A percentile compares a stretch with the other conserved stretches of the same genome.
phyloP scores from a whole-genome alignment of 371 early-diverging fungal species.

The Lichtheimia hyalospora region DNA sequence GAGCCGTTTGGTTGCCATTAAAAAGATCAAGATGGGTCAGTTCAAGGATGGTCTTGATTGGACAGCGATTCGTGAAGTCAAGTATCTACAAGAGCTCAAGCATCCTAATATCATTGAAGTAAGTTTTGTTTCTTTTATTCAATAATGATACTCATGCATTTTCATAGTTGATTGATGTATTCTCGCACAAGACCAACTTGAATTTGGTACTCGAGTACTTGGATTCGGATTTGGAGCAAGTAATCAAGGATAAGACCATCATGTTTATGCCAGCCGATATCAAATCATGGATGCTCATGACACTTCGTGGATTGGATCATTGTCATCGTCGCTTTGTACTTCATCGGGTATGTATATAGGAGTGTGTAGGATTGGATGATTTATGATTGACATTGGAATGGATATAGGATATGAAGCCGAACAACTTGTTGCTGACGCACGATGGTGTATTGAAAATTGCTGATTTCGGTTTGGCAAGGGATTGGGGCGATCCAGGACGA shows the following conservation, averaged over 20 bases:
- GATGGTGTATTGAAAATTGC: constrained; percentile 97
- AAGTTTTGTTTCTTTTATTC: too few relatives aligned
- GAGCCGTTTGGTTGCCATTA: constrained; percentile 84
- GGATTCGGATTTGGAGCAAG: constrained; percentile 95
- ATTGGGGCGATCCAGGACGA: constrained; percentile 83
- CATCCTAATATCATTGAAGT: constrained; percentile 94
- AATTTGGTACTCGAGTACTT: constrained; percentile 97
- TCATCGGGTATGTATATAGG: constrained; percentile 72
- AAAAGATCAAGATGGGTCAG: constrained; percentile 92
- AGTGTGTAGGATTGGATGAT: too few relatives aligned
- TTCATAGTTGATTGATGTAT: constrained; percentile 90
- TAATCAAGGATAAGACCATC: constrained; percentile 94
- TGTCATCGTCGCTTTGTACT: constrained; percentile 94
- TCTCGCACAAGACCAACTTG: constrained; percentile 88
- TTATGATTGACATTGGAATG: background rate
- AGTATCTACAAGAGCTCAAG: constrained; percentile 88
- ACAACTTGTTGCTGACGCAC: constrained; percentile 94
- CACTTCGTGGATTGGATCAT: constrained; percentile 90
- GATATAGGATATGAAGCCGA: constrained; percentile 97
- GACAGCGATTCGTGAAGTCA: constrained; percentile 97
- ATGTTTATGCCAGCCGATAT: constrained; percentile 97
- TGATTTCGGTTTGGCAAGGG: constrained; percentile 98
- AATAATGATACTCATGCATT: too few relatives aligned
- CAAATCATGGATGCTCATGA: constrained; percentile 99
- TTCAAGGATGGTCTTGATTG: constrained; percentile 91